These are phyloP conservation scores for Akanthomyces lecanii DNA, from an alignment of 2,329 filamentous ascomycete species.

Conservation along the genomic window DNA sequence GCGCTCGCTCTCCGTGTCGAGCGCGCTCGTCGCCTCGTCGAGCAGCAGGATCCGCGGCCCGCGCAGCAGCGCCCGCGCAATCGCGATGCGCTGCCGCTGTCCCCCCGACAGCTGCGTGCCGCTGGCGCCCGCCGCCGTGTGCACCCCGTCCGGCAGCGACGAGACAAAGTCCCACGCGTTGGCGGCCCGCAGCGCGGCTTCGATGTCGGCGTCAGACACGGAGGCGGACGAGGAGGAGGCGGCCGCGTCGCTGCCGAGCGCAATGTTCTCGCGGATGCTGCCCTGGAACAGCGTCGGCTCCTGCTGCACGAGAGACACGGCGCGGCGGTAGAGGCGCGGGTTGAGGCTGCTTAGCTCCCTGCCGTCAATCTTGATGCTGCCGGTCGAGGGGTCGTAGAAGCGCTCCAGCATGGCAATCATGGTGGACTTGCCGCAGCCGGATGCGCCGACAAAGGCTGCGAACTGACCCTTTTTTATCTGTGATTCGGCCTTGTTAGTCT, in stretches of 20 bases:
- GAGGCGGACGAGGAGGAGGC: constrained; percentile 18
- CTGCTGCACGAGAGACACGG: constrained; percentile 54
- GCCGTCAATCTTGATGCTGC: constrained; percentile 44
- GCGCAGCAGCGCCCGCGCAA: constrained; percentile 83
- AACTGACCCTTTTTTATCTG: constrained; percentile 44
- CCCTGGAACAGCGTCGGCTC: constrained; percentile 70
- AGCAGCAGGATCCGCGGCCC: constrained; percentile 89
- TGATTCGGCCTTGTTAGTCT: not conserved
- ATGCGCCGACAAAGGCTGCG: constrained; percentile 51
- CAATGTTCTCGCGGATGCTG: constrained; percentile 79
- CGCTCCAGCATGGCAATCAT: constrained; percentile 50
- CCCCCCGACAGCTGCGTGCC: constrained; percentile 85
- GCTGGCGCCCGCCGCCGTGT: constrained; percentile 79
- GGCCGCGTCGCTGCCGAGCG: constrained; percentile 34
- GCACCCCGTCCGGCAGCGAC: constrained; percentile 87
- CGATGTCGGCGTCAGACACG: constrained; percentile 34
- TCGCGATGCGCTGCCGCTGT: constrained; percentile 90
- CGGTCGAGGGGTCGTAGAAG: constrained; percentile 41
- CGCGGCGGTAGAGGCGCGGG: constrained; percentile 46
- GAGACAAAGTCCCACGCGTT: constrained; percentile 53
- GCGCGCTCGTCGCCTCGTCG: constrained; percentile 86
- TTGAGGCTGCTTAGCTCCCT: constrained; percentile 39
- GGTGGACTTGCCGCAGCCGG: constrained; percentile 58
- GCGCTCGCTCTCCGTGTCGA: constrained; percentile 93
- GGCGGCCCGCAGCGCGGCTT: constrained; percentile 42